Conservation (phyloP, 257 asterid species). For the Solanum virginianum region DNA sequence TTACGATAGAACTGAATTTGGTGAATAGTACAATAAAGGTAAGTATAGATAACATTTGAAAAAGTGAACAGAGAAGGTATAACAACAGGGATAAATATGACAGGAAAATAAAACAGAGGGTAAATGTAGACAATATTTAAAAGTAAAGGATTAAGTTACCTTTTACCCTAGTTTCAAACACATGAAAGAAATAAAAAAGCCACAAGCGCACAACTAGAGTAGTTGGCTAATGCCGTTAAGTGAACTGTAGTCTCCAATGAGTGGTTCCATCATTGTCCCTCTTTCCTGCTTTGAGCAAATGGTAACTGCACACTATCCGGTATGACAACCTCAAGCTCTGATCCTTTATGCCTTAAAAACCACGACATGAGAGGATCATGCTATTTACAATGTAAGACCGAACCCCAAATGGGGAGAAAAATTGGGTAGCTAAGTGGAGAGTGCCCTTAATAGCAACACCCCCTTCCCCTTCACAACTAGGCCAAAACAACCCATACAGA, state of each 20-base stretch:
- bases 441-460: not conserved
- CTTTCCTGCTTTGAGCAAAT: not conserved
- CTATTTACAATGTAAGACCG: slow-evolving; percentile 36
- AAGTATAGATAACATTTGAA: not conserved
- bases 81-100: not conserved
- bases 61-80: not conserved
- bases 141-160: not conserved
- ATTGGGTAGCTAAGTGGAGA: not conserved
- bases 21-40: not conserved
- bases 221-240: not conserved
- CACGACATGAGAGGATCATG: slow-evolving; percentile 50
- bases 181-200: not conserved
- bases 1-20: too few relatives aligned
- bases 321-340: slow-evolving; percentile 9
- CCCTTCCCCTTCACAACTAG: not conserved
- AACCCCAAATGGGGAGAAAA: not conserved
- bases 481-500: not conserved
- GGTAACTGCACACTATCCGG: not conserved
- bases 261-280: not conserved
- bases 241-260: not conserved
- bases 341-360: slow-evolving; percentile 57
- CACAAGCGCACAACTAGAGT: not conserved
- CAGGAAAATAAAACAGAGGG: not conserved
- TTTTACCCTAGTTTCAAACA: not conserved
- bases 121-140: not conserved